Conservation (phyloP, 2,329 filamentous ascomycete species). For the Sporothrix brasiliensis region DNA sequence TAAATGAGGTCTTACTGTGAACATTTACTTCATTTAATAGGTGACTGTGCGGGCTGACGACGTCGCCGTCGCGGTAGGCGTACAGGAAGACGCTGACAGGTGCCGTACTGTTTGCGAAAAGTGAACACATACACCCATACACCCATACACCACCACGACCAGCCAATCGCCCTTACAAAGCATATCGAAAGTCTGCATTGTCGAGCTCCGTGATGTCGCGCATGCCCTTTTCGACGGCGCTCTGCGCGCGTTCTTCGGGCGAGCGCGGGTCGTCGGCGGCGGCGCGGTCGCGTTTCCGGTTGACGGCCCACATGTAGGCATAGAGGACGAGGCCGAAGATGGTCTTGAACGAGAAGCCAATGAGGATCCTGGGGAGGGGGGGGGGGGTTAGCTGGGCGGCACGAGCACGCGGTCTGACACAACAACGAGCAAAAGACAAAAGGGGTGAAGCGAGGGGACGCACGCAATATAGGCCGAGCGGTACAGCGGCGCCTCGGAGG, state of each 20-base stretch:
- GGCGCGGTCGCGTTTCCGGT: constrained; percentile 57
- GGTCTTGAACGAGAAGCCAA: constrained; percentile 59
- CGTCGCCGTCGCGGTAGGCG: too few species aligned
- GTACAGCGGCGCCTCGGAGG: constrained; percentile 53
- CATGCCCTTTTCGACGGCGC: constrained; percentile 32
- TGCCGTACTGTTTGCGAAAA: too few species aligned
- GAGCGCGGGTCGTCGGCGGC: constrained; percentile 46
- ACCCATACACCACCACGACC: too few species aligned
- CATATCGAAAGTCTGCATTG: constrained; percentile 40
- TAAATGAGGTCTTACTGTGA: too few species aligned
- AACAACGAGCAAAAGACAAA: too few species aligned
- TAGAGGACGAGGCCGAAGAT: constrained; percentile 54
- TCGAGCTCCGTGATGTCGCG: constrained; percentile 39
- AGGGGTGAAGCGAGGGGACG: too few species aligned
- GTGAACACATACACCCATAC: too few species aligned
- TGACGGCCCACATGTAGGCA: constrained; percentile 58
- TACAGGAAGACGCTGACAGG: too few species aligned
- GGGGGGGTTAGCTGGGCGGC: background rate
- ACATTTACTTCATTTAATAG: too few species aligned
- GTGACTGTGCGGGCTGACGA: too few species aligned
- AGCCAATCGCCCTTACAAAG: constrained; percentile 19
- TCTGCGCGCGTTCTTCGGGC: background rate
- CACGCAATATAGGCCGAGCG: constrained; percentile 52
- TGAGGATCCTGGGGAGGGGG: constrained; percentile 54
- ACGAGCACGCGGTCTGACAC: background rate